Conservation (phyloP, 345 rosid genomes). For the Jatropha curcas region DNA sequence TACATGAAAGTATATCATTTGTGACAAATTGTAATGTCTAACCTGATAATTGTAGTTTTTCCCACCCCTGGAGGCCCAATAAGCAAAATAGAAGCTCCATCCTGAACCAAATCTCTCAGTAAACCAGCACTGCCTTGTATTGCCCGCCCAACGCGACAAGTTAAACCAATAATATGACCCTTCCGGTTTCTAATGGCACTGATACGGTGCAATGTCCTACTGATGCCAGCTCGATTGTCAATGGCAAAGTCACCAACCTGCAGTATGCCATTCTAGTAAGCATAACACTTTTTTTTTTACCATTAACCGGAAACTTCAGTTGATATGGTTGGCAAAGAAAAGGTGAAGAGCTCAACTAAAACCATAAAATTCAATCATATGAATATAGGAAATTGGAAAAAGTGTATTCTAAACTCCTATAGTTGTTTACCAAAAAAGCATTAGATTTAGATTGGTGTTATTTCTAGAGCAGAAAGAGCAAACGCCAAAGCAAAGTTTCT, state of each 20-base stretch:
- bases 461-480: no score
- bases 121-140: constrained; percentile 77
- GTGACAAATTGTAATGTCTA: constrained; percentile 6
- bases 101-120: constrained; percentile 68
- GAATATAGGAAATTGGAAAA: background rate
- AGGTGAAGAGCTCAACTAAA: background rate
- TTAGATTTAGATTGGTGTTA: no score
- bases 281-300: background rate
- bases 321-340: background rate
- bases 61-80: constrained; percentile 98
- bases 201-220: constrained; percentile 83
- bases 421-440: background rate
- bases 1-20: constrained; percentile 6
- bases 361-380: background rate
- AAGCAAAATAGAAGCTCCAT: constrained; percentile 79
- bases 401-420: background rate
- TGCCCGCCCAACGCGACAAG: constrained; percentile 93
- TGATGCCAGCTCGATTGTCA: constrained; percentile 91
- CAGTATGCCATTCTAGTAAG: constrained; percentile 15
- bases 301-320: background rate
- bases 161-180: constrained; percentile 73
- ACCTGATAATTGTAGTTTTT: constrained; percentile 95
- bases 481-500: no score
- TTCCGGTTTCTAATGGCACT: constrained; percentile 85
- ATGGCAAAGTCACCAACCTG: constrained; percentile 88